Evolutionary conservation across 495 filamentous ascomycete genomes (phyloP), one percentile per base, ranked within the genome.

Genomic region (Hyaloscypha variabilis): DNA sequence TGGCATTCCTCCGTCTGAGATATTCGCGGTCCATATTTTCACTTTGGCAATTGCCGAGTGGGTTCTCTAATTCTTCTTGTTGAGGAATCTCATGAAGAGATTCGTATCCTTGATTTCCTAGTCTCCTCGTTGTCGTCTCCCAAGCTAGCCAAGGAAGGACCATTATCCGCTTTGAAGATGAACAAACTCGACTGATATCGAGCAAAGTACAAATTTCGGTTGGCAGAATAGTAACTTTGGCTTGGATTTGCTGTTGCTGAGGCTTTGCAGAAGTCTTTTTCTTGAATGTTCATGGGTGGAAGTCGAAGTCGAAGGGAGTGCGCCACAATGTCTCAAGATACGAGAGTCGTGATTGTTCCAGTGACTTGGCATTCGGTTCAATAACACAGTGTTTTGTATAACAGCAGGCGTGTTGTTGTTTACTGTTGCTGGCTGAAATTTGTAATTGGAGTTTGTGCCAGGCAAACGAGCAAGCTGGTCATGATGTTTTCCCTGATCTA

Each of bases 1-100:
- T 72, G 19, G 69, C 49, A 58, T 67, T 60, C 13, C 36, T 65
- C 13, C 62, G 39, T 64, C 46, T 58, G 36, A 25, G 66, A 6
- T 11, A 25, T 31, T 60, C 39, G 36, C 3, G 23, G 6, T 28
- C 51, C 60, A 67, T 39, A 42, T 67, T 42, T 17, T 55, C n/a
- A 2, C 14, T 23, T 14, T 50, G 29, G 29, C 28, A 64, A 3
- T 26, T 54, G 23, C 62, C 46, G 52, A 17, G 10, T 34, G 29
- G 25, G 49, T 24, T 6, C 8, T 21, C 24, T 42, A 11, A 24
- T 6, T 19, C 24, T 10, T 58, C 10, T 28, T n/a, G 6, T 56
- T 39, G 54, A 42, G 25, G 29, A 28, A 52, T 21, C 14, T 59
- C 3, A 36, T 49, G 54, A 17, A 58, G 10, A 25, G 52, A 65